These are phyloP conservation scores for Dendrostoma leiphaemia DNA, from an alignment of 2,329 filamentous ascomycete species.

Conservation along the genomic window DNA sequence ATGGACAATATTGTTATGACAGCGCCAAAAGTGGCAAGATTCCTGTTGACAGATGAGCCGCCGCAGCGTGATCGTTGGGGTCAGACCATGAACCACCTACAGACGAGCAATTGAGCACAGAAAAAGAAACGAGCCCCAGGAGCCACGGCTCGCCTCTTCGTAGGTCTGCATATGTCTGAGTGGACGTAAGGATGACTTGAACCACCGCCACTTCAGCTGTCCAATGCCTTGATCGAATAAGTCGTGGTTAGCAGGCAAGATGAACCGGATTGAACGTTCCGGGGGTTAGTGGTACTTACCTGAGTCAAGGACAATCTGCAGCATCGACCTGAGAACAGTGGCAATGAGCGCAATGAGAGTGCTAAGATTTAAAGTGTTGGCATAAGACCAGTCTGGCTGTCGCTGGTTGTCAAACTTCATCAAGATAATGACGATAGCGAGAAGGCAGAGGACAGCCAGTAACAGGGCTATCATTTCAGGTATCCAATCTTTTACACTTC, in stretches of 20 bases:
- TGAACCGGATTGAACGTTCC: neutral
- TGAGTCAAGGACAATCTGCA: neutral
- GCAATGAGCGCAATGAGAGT: neutral
- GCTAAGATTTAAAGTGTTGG: neutral
- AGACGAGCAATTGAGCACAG: neutral
- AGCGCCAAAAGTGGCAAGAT: neutral
- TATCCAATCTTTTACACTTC: neutral
- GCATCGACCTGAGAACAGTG: neutral
- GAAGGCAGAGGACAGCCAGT: neutral
- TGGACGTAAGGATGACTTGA: neutral
- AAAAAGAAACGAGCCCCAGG: neutral
- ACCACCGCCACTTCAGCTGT: slow-evolving; percentile 3
- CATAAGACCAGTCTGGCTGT: neutral
- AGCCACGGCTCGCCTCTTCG: neutral
- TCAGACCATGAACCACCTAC: neutral
- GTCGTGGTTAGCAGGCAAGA: neutral
- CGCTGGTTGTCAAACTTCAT: neutral
- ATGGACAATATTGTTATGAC: neutral
- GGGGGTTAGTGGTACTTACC: neutral
- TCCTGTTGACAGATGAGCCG: neutral
- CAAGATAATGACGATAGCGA: neutral
- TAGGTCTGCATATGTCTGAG: neutral
- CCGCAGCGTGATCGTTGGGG: neutral
- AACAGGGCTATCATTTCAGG: neutral
- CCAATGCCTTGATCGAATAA: neutral